Conservation (phyloP, 257 asterid species). For the Coffea canephora region DNA sequence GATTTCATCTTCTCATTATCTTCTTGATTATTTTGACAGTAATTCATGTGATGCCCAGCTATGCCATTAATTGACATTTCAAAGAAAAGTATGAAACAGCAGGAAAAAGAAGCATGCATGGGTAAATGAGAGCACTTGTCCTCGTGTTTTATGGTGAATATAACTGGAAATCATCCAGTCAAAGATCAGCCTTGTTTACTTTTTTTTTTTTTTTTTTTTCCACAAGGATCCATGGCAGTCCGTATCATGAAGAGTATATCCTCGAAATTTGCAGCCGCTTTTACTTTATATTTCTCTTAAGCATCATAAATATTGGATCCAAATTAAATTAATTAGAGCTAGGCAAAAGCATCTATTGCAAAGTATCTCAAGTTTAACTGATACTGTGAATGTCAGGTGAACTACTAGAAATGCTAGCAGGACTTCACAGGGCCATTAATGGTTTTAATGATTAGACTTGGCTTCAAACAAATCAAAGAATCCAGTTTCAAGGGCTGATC, state of each 20-base stretch:
- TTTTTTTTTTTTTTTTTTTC: too few relatives aligned
- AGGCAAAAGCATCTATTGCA: background rate
- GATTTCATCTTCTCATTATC: background rate
- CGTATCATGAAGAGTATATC: background rate
- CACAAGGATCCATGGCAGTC: background rate
- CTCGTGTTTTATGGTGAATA: background rate
- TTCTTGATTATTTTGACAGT: background rate
- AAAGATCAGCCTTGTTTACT: background rate
- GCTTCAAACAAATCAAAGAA: background rate
- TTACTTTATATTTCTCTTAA: background rate
- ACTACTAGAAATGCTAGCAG: background rate
- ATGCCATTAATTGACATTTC: background rate
- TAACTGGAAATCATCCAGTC: background rate
- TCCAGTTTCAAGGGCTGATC: background rate
- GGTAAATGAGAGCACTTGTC: background rate
- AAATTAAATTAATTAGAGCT: too few relatives aligned
- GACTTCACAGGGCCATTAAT: background rate
- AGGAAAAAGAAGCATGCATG: background rate
- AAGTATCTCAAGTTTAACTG: background rate
- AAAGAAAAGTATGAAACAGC: background rate
- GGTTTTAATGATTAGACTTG: background rate
- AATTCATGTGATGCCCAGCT: background rate
- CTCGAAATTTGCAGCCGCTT: background rate
- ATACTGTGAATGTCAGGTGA: background rate
- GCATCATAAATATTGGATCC: background rate